Conservation (phyloP, 1,139 yeast genomes). For the Yamadazyma sp. region DNA sequence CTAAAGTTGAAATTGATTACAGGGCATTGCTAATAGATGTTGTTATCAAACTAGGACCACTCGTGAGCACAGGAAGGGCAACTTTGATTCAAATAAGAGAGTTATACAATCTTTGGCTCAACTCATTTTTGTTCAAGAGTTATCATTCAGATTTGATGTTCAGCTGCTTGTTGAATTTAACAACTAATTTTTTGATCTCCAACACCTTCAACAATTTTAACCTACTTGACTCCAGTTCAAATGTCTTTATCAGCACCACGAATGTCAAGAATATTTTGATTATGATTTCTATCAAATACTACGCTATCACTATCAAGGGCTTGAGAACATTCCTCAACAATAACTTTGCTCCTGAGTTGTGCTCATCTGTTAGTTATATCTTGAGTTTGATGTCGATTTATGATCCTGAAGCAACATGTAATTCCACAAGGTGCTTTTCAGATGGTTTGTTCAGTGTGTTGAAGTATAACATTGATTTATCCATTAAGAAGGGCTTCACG, state of each 20-base stretch:
- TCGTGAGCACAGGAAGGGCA: conserved; percentile 29
- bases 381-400: conserved; percentile 44
- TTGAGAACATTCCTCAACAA: conserved; percentile 31
- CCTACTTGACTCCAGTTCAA: conserved; percentile 13
- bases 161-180: conserved; percentile 39
- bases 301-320: conserved; percentile 38
- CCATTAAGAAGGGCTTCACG: conserved; percentile 18
- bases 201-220: conserved; percentile 27
- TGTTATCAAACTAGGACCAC: conserved; percentile 20
- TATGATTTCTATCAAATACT: conserved; percentile 34
- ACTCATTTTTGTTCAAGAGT: conserved; percentile 31
- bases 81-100: conserved; percentile 30
- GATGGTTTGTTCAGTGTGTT: conserved; percentile 44
- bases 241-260: conserved; percentile 17
- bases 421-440: conserved; percentile 40
- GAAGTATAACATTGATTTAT: conserved; percentile 27
- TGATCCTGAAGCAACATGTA: conserved; percentile 46
- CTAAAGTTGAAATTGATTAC: conserved; percentile 19
- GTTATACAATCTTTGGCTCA: conserved; percentile 36
- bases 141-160: conserved; percentile 30
- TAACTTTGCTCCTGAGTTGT: conserved; percentile 32
- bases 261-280: conserved; percentile 27
- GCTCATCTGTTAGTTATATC: conserved; percentile 40
- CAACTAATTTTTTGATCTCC: conserved; percentile 41
- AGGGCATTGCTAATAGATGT: conserved; percentile 13